Base-by-base conservation (phyloP, 2,329 filamentous ascomycete species). In the Colletotrichum sublineola region DNA sequence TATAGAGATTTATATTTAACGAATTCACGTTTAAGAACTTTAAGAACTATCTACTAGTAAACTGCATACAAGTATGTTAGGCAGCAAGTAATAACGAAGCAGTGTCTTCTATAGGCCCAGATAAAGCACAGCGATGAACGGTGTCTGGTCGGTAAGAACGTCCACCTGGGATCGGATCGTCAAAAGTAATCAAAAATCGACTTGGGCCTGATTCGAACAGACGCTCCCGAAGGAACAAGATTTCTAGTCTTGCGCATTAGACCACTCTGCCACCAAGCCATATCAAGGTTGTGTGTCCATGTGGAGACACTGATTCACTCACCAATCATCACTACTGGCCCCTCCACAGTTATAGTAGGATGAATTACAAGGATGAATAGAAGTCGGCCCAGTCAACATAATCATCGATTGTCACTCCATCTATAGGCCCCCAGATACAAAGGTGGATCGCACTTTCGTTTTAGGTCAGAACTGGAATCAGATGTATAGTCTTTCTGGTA, bases 181-280 rank as follows among this genome's bases (percentile, higher is more conserved):
- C 5, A 48, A 11, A 7, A 2, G 5, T 24, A 24, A 12, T 48
- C 5, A 50, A 50, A 48, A 15, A 52, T n/a, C 61, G 61, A 63
- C 61, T 63, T 63, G 61, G 48, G 61, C 61, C 61, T 63, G 36
- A 63, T 63, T 63, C 61, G 48, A 63, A 63, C 61, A 63, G 61
- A 63, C 46, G 61, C 61, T 63, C 61, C 61, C 61, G 48, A 63
- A 63, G 61, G 48, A 63, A 63, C 61, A 63, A 63, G 61, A 63
- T 63, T 63, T 63, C 48, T 63, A 63, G 61, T 63, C 61, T 63
- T 53, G 61, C 61, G 61, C 61, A 63, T 63, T 53, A 63, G 61
- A 63, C 61, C 61, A 63, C 61, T 63, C 61, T 63, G 61, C 61
- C 48, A 63, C 61, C 61, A 63, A 63, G 61, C 61, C 61, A 1